Base-by-base conservation (phyloP, 2,329 filamentous ascomycete genomes). In the Mollisiaceae sp. region DNA sequence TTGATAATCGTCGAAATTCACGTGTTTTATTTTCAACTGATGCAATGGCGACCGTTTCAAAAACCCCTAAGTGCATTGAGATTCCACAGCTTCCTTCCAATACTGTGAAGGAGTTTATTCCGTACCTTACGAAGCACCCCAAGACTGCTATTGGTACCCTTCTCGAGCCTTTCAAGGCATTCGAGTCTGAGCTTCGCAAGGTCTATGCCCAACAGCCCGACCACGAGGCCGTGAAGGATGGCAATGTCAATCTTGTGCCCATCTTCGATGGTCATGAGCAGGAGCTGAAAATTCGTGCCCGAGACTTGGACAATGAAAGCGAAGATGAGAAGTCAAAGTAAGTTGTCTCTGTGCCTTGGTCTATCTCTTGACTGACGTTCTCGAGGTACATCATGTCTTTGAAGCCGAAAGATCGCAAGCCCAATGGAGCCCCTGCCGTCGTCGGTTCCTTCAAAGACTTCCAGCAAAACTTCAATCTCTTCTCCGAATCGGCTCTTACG, bases 401-500 rank as follows among this genome's bases (percentile, higher is more conserved):
- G 35, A 82, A 84, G 0, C 78, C 85, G 0, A 80, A 86, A 3
- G 83, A 89, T 59, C 88, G 92, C 41, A 88, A 87, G 58, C 72
- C 81, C 0, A 79, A 86, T 74, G 89, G 86, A 5, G 85, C 88
- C 1, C 86, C 86, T 2, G 92, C 92, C 2, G 84, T 91, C 4
- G 91, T 94, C 0, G 75, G 82, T 27, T 84, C 84, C 14, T 75
- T 95, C 55, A 82, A 85, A 57, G 88, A 92, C 36, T 97, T 95
- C 72, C 87, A 89, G 75, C 85, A 86, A 58, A 94, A 95, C 77
- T 94, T 97, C 78, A 86, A 86, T 65, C 76, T 96, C 65, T 97
- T 97, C 75, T 93, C 90, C 1, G 93, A 97, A 77, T 90, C 87
- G 1, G 89, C 91, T 0, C 80, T 96, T 35, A 82, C 83, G 36